phyloP scores from a whole-genome alignment of 2,329 filamentous ascomycete genomes.

The Aspergillus phoenicis region DNA sequence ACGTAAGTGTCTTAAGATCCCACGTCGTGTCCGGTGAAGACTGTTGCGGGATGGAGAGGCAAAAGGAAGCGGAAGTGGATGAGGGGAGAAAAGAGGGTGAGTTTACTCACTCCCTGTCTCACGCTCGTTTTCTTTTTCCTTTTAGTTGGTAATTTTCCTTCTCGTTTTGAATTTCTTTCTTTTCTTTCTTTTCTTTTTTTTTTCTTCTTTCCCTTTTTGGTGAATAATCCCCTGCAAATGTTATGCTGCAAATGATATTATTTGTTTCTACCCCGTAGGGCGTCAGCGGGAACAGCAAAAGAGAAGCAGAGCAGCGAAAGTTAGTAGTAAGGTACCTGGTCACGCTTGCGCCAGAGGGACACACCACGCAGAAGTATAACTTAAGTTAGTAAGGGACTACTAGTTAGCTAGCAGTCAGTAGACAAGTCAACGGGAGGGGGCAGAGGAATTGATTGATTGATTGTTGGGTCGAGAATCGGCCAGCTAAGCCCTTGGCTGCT shows the following conservation, averaged over 20 bases:
- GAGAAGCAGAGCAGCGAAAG: slow-evolving; percentile 1
- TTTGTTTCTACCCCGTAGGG: background rate
- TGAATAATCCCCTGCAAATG: background rate
- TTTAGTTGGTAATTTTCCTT: background rate
- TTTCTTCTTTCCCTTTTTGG: background rate
- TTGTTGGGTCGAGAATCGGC: slow-evolving; percentile 6
- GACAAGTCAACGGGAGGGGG: background rate
- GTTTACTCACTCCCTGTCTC: background rate
- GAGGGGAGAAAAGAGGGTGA: slow-evolving; percentile 6
- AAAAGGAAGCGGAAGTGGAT: slow-evolving; percentile 5
- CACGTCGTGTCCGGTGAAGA: slow-evolving; percentile 20
- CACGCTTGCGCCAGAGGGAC: background rate
- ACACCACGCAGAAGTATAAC: background rate
- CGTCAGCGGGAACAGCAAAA: background rate
- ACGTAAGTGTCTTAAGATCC: slow-evolving; percentile 15
- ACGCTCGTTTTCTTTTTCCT: background rate
- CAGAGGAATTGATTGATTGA: background rate
- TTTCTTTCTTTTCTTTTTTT: background rate
- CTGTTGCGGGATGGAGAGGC: slow-evolving; percentile 14
- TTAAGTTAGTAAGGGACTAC: background rate
- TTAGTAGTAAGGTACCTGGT: background rate
- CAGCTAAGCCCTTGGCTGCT: slow-evolving; percentile 1
- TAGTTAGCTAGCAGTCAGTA: background rate
- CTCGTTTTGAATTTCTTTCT: background rate
- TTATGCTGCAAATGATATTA: background rate